Percentiles rank a stretch among this genome's conserved stretches.
phyloP scores from a whole-genome alignment of 108 stramenopile species.

The Nitzschia palea region DNA sequence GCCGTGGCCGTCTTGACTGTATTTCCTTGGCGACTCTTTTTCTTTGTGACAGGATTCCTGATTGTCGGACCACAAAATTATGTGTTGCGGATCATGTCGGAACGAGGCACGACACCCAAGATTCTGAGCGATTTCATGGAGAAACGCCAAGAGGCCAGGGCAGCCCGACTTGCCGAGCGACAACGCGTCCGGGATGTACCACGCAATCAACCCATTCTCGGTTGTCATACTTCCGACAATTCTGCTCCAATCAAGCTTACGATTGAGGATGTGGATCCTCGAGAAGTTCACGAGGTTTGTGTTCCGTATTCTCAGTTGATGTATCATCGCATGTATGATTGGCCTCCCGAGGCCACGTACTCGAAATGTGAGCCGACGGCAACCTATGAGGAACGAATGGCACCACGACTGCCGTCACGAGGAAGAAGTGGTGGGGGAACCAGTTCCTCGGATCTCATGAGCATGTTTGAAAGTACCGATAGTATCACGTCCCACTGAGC shows the following conservation, averaged over 20 bases:
- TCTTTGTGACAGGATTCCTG: conserved; percentile 51
- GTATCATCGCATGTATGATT: conserved; percentile 68
- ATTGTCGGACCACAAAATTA: conserved; percentile 65
- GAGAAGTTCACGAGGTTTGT: conserved; percentile 50
- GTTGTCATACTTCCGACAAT: conserved; percentile 29
- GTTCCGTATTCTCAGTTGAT: conserved; percentile 69
- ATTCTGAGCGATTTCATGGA: not conserved
- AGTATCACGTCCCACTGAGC: too few relatives aligned
- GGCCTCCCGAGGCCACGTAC: conserved; percentile 69
- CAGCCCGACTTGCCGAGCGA: not conserved
- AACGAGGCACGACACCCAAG: conserved; percentile 16
- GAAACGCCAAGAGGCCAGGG: not conserved
- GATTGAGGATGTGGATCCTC: conserved; percentile 18
- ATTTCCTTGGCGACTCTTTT: conserved; percentile 68
- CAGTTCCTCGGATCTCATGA: not conserved
- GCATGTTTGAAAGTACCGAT: too few relatives aligned
- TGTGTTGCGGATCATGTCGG: conserved; percentile 21
- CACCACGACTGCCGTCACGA: not conserved
- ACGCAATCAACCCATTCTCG: conserved; percentile 41
- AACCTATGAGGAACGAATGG: not conserved
- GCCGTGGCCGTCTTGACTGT: conserved; percentile 41
- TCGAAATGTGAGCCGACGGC: conserved; percentile 33
- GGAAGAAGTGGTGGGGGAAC: not conserved
- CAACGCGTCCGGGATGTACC: conserved; percentile 6
- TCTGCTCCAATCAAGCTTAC: conserved; percentile 15